phyloP scores from a whole-genome alignment of 257 asterid species.

The Echium plantagineum region DNA sequence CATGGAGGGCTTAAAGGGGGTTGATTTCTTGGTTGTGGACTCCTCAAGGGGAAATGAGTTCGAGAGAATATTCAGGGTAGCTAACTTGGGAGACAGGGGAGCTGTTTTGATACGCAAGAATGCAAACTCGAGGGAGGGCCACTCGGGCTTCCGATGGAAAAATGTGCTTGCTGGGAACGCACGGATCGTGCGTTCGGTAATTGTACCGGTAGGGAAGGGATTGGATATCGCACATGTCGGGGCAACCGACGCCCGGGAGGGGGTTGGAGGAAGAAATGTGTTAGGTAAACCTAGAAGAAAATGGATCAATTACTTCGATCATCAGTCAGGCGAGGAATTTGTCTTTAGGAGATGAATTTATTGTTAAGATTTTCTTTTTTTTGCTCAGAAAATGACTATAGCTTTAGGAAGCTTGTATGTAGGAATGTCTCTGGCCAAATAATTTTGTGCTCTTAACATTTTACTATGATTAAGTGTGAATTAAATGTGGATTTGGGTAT shows the following conservation, averaged over 20 bases:
- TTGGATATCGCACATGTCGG: conserved; percentile 69
- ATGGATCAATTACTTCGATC: conserved; percentile 56
- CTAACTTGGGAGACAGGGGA: conserved; percentile 59
- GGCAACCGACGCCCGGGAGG: conserved; percentile 15
- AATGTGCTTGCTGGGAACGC: conserved; percentile 32
- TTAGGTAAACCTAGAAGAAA: conserved; percentile 15
- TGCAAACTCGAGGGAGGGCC: conserved; percentile 36
- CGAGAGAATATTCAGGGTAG: conserved; percentile 34
- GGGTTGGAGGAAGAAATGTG: conserved; percentile 15
- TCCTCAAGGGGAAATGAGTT: conserved; percentile 26
- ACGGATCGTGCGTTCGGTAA: conserved; percentile 61
- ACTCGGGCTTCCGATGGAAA: conserved; percentile 50
- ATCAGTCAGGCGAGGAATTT: conserved; percentile 51
- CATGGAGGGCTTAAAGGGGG: conserved; percentile 32
- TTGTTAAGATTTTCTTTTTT: too few species aligned
- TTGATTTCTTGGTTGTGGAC: conserved; percentile 71
- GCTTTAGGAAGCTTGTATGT: too few species aligned
- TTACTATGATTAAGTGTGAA: too few species aligned
- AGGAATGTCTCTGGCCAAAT: too few species aligned
- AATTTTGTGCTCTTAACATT: too few species aligned
- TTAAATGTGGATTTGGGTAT: too few species aligned
- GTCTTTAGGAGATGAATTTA: conserved; percentile 34
- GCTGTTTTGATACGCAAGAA: conserved; percentile 79
- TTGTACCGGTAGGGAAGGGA: conserved; percentile 83
- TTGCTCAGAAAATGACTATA: too few species aligned